Evolutionary conservation across 2,329 filamentous ascomycete genomes (phyloP), one percentile per base, ranked within the genome.

Genomic region (Hirsutella minnesotensis): DNA sequence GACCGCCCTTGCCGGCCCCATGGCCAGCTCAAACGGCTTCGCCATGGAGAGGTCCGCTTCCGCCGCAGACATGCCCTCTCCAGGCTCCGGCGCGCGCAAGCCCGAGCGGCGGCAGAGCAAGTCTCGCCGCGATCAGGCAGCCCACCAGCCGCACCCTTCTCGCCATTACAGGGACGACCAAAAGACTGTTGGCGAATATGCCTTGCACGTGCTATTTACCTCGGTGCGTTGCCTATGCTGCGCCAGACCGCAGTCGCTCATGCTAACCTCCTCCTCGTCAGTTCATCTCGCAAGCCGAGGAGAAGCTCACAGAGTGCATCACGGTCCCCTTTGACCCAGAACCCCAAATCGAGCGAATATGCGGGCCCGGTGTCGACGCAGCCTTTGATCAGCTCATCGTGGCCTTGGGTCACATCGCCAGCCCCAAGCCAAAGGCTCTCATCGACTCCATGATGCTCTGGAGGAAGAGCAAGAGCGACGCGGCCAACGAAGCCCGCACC

Each of bases 361-460:
- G 92, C 63, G 94, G 92, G 1, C 83, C 84, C 34, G 88, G 89
- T 15, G 84, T 85, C 34, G 92, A 98, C 59, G 75, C 82, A 2
- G 79, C 78, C 10, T 98, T 98, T 58, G 92, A 98, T 61, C 90
- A 96, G 64, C 77, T 95, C 54, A 94, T 98, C 49, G 80, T 82
- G 22, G 92, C 94, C 15, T 72, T 98, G 33, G 92, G 92, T 3
- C 90, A 96, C 59, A 95, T 98, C 56, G 87, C 90, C 42, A 85
- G 87, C 46, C 84, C 89, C 51, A 94, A 94, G 57, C 94, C 94
- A 5, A 96, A 94, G 59, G 86, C 88, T 5, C 66, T 98, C 41
- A 95, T 98, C 55, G 92, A 98, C 62, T 89, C 86, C 18, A 88
- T 98, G 61, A 98, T 98, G 86, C 75, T 94, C 27, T 98, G 92